A percentile compares a stretch with the other conserved stretches of the same genome.
phyloP scores from a whole-genome alignment of 495 filamentous ascomycete species.

The Xylaria flabelliformis region DNA sequence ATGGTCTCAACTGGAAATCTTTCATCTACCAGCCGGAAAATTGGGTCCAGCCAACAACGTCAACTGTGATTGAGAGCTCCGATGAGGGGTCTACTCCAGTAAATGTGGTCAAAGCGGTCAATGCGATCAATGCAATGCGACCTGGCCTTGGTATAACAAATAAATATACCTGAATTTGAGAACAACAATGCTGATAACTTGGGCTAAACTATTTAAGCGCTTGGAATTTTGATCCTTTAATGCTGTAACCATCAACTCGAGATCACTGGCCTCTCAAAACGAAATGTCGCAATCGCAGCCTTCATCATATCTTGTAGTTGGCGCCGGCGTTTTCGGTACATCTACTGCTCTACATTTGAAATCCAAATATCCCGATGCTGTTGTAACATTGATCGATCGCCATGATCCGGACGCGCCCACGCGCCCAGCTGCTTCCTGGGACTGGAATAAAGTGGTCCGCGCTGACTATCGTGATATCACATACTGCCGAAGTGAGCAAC shows the following conservation, averaged over 20 bases:
- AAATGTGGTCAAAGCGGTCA: constrained; percentile 5
- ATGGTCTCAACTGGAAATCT: not conserved
- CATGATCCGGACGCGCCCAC: constrained; percentile 48
- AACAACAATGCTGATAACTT: not conserved
- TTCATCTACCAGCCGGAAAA: not conserved
- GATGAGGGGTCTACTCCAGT: constrained; percentile 25
- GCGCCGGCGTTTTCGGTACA: constrained; percentile 70
- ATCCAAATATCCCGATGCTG: constrained; percentile 54
- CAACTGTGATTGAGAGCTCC: constrained; percentile 5
- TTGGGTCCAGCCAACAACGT: constrained; percentile 1
- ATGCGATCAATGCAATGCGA: constrained; percentile 8
- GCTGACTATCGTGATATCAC: constrained; percentile 66
- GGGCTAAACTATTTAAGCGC: not conserved
- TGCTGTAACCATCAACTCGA: not conserved
- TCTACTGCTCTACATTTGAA: constrained; percentile 68
- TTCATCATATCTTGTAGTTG: constrained; percentile 64
- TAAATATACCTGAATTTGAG: not conserved
- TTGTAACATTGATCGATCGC: constrained; percentile 65
- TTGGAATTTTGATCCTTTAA: not conserved
- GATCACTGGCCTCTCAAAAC: not conserved
- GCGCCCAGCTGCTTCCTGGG: constrained; percentile 64
- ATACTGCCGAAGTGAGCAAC: constrained; percentile 51
- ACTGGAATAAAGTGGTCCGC: constrained; percentile 73
- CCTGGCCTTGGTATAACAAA: not conserved
- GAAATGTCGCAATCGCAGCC: constrained; percentile 29